These are phyloP conservation scores for Bacidia rubella DNA, from an alignment of 495 filamentous ascomycete species.

Conservation along the genomic window DNA sequence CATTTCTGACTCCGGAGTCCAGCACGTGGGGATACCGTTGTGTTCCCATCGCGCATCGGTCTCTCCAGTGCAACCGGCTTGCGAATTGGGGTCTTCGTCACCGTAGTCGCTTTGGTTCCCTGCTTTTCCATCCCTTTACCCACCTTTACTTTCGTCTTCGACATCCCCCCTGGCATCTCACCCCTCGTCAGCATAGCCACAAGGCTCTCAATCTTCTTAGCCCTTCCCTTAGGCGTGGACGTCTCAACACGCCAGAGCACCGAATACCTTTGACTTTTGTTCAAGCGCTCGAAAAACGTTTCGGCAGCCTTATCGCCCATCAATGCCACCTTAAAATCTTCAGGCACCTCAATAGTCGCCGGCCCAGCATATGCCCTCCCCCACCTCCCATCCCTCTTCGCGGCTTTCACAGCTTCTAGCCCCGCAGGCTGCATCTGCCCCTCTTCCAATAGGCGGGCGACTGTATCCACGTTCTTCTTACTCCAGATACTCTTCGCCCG, in stretches of 20 bases:
- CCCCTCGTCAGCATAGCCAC: not conserved
- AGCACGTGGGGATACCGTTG: too few species aligned
- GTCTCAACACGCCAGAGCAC: constrained; percentile 32
- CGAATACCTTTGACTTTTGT: constrained; percentile 29
- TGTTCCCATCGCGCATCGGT: too few species aligned
- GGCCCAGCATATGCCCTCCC: constrained; percentile 37
- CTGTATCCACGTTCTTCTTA: constrained; percentile 33
- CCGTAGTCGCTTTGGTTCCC: too few species aligned
- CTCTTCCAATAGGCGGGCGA: constrained; percentile 25
- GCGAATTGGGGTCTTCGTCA: too few species aligned
- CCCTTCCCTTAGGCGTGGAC: constrained; percentile 11
- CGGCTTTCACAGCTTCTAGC: constrained; percentile 34
- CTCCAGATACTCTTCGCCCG: constrained; percentile 42
- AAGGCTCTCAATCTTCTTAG: not conserved
- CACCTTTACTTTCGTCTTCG: too few species aligned
- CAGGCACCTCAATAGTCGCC: constrained; percentile 30
- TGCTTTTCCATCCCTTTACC: too few species aligned
- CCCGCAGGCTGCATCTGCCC: constrained; percentile 37
- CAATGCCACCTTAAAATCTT: constrained; percentile 29
- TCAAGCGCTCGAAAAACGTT: constrained; percentile 28
- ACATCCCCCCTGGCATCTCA: too few species aligned
- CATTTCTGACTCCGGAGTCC: too few species aligned
- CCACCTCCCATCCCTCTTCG: constrained; percentile 43
- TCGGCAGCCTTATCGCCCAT: constrained; percentile 20
- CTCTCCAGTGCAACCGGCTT: too few species aligned